Evolutionary conservation across 2,329 filamentous ascomycete genomes (phyloP).

Genomic region (Ascochyta clinopodiicola): DNA sequence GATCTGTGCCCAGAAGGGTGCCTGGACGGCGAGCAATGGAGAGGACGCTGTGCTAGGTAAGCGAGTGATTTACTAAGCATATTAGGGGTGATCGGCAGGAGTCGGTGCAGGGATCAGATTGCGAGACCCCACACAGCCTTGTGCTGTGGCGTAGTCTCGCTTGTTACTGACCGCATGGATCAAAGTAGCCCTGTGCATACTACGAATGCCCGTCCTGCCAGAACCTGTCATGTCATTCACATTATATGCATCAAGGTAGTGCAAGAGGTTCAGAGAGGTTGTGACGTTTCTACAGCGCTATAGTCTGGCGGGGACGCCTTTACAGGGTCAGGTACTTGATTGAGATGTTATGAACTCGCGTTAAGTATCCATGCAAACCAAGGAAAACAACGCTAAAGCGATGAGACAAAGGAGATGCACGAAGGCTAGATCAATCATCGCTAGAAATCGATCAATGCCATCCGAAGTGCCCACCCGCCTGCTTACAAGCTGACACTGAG

Average conservation of each 20-base stretch:
- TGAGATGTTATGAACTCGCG: background rate
- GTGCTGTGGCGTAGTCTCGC: background rate
- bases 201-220: background rate
- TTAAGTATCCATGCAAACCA: conserved; percentile 2
- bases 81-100: background rate
- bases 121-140: background rate
- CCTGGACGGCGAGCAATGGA: conserved; percentile 1
- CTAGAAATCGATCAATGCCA: background rate
- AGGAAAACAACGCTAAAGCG: background rate
- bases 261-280: background rate
- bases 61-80: background rate
- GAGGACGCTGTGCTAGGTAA: background rate
- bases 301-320: background rate
- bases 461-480: conserved; percentile 41
- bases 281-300: background rate
- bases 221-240: background rate
- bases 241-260: background rate
- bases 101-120: too few relatives aligned
- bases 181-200: background rate
- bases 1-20: background rate
- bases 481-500: conserved; percentile 44
- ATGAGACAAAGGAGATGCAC: background rate
- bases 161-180: background rate
- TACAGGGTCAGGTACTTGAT: background rate
- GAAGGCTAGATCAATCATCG: background rate